Evolutionary conservation across 2,329 filamentous ascomycete genomes (phyloP), one percentile per base, ranked within the genome.

Genomic region (Monosporascus cannonballus): DNA sequence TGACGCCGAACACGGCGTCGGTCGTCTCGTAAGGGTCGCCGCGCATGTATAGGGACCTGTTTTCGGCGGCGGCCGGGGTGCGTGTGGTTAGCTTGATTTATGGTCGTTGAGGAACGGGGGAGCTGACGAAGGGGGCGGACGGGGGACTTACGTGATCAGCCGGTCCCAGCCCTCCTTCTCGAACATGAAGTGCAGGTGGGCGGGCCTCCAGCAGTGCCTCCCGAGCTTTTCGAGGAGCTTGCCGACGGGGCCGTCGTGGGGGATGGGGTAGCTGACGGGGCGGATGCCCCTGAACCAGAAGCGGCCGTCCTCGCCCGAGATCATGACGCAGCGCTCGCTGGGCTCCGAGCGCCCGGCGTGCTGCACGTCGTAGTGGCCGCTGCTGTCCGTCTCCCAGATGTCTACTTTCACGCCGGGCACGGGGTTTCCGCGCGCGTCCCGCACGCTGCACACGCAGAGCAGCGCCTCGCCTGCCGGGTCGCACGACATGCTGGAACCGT

Each of bases 121-220:
- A 46, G 27, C 22, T 1, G 18, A 45, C 3, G 9, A 24, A 24
- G 18, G 14, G 18, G 44, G 4, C 4, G 27, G 20, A 25, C 5
- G 20, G 17, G 11, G 36, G 9, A 84, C 85, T 58, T 75, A 92
- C 88, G 90, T 95, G 65, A 94, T 86, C 62, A 96, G 71, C 66
- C 86, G 81, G 73, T 96, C 90, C 73, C 81, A 91, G 0, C 88
- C 87, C 36, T 77, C 69, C 74, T 90, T 91, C 66, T 86, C 83
- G 71, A 96, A 91, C 88, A 95, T 94, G 63, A 94, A 94, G 69
- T 94, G 89, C 76, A 93, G 81, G 69, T 94, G 89, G 20, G 84
- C 81, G 1, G 89, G 90, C 50, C 90, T 73, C 73, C 84, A 92
- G 52, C 84, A 83, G 71, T 94, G 90, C n/a, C 90, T 75, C n/a